These are phyloP conservation scores for Pelargonium australe DNA, from an alignment of 441 rosid genomes.

Conservation along the genomic window DNA sequence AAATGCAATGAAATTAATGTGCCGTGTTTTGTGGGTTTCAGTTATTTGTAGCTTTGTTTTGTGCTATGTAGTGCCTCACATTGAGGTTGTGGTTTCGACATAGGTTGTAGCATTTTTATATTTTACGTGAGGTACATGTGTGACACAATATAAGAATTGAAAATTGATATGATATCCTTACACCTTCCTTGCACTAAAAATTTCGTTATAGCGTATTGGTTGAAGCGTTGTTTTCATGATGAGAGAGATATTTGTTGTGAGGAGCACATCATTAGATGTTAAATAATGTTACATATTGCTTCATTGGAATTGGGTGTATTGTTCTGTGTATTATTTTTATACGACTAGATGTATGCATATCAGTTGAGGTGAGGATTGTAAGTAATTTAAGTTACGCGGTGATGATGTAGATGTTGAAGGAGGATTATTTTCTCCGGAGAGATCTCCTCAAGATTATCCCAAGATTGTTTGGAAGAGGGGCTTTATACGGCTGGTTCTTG, in stretches of 20 bases:
- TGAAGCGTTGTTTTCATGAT: background rate
- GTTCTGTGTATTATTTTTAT: background rate
- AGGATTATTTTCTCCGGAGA: slow-evolving; percentile 44
- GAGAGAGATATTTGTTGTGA: background rate
- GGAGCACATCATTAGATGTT: background rate
- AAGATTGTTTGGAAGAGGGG: slow-evolving; percentile 65
- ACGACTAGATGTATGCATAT: background rate
- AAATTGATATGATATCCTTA: background rate
- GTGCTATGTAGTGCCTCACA: background rate
- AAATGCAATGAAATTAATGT: background rate
- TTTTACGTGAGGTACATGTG: background rate
- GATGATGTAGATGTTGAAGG: slow-evolving; percentile 41
- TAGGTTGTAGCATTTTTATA: background rate
- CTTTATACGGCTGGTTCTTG: slow-evolving; percentile 64
- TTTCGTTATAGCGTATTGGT: background rate
- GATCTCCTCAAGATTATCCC: slow-evolving; percentile 42
- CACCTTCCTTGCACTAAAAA: background rate
- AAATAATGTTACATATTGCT: background rate
- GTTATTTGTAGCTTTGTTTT: background rate
- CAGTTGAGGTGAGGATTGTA: background rate
- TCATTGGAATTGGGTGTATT: background rate
- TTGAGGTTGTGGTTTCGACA: background rate
- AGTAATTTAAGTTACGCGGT: slow-evolving; percentile 12
- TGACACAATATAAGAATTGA: background rate
- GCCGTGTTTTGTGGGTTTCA: background rate